Evolutionary conservation across 2,329 filamentous ascomycete genomes (phyloP).

Genomic region (Exserohilum rostratum): DNA sequence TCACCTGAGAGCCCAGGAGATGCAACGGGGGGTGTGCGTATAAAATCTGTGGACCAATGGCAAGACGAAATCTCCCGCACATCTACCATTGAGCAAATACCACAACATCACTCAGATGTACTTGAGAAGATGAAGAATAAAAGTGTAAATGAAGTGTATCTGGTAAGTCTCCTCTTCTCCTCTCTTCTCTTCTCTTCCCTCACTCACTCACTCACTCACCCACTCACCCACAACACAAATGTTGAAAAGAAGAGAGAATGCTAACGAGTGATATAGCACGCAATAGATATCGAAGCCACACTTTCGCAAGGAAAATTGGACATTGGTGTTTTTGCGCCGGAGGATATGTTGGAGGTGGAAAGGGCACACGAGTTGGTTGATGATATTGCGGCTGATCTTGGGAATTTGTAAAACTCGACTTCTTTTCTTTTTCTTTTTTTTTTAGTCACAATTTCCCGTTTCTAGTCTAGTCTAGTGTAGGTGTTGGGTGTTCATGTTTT

Average conservation of each 20-base stretch:
- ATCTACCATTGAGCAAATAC: not conserved
- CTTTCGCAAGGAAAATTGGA: conserved; percentile 56
- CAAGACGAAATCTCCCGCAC: conserved; percentile 26
- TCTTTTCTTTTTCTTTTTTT: no score
- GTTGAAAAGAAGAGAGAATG: no score
- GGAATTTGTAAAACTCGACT: not conserved
- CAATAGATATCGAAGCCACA: conserved; percentile 63
- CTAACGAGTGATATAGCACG: conserved; percentile 56
- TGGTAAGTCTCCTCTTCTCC: conserved; percentile 41
- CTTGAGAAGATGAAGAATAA: conserved; percentile 29
- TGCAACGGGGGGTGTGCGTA: no score
- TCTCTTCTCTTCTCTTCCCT: conserved; percentile 39
- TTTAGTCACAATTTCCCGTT: no score
- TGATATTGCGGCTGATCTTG: conserved; percentile 31
- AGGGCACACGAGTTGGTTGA: conserved; percentile 46
- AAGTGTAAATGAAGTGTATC: conserved; percentile 38
- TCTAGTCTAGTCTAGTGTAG: no score
- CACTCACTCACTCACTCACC: conserved; percentile 57
- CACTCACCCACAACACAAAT: no score
- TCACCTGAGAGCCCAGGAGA: no score
- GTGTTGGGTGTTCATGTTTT: no score
- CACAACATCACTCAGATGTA: conserved; percentile 17
- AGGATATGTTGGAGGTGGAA: conserved; percentile 50
- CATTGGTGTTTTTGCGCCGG: conserved; percentile 60
- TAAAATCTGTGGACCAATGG: no score